A percentile compares a stretch with the other conserved stretches of the same genome.
Conservation (phyloP, 1,139 yeast species). For the Magnusiomyces clavatus region DNA sequence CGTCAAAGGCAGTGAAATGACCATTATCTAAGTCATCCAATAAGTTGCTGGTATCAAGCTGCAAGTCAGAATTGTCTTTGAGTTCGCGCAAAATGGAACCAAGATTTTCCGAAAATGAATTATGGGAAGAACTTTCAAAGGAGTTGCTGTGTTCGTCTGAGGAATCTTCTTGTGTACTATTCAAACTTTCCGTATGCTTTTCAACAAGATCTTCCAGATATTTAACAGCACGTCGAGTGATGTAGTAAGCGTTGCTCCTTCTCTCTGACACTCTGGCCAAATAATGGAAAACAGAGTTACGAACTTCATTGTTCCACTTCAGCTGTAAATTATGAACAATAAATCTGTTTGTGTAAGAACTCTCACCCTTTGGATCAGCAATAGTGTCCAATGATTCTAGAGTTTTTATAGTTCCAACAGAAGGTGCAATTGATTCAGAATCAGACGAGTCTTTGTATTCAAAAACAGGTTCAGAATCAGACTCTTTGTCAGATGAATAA, state of each 20-base stretch:
- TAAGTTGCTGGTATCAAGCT: constrained; percentile 4
- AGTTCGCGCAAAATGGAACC: constrained; percentile 15
- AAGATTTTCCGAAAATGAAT: constrained; percentile 4
- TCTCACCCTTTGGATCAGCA: constrained; percentile 22
- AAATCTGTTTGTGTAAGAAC: constrained; percentile 63
- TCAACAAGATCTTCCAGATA: constrained; percentile 48
- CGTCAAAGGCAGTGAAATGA: constrained; percentile 2
- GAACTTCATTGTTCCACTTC: constrained; percentile 67
- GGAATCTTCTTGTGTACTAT: constrained; percentile 3
- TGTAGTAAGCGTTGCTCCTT: constrained; percentile 49
- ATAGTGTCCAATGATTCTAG: constrained; percentile 21
- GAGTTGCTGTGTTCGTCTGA: constrained; percentile 3
- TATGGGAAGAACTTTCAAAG: neutral
- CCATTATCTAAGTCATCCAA: constrained; percentile 1
- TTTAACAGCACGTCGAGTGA: constrained; percentile 65
- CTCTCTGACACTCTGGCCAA: constrained; percentile 52
- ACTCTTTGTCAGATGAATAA: neutral
- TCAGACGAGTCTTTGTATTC: neutral
- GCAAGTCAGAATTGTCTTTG: constrained; percentile 5
- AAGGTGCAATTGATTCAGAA: neutral
- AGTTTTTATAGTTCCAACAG: neutral
- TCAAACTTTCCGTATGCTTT: constrained; percentile 11
- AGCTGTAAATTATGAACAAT: constrained; percentile 68
- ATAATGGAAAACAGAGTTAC: constrained; percentile 57
- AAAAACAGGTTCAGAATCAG: neutral